Base-by-base conservation (phyloP, 352 stramenopile genomes). In the Phytopythium montanum region DNA sequence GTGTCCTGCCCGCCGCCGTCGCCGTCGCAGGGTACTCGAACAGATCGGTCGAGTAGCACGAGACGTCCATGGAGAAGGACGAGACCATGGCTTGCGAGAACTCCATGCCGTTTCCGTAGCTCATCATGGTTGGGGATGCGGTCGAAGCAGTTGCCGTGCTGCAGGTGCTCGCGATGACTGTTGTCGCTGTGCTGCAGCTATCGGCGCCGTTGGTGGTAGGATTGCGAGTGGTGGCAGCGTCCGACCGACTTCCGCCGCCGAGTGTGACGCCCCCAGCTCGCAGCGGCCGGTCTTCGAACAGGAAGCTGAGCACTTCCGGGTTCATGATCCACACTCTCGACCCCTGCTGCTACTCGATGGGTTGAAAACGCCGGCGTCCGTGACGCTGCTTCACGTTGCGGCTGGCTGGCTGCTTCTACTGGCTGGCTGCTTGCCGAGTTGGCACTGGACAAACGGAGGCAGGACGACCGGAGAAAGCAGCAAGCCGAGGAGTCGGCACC, bases 51-150 rank as follows among this genome's bases (percentile, higher is more conserved):
- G 75, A 85, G 59, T 82, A 85, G 51, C 59, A 51, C 9, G 75
- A 80, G 23, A 82, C 59, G 66, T 85, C 75, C 75, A 85, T 85
- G 18, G 73, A 85, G 64, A 85, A 85, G 38, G 75, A 85, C 42
- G 75, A 83, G 14, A 79, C 56, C 75, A 83, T 82, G 13, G 69
- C 51, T 63, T 80, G 70, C 25, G 73, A 80, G 68, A 79, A 68
- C 41, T 61, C 76, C 53, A 75, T 71, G 53, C 62, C 64, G 38
- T n/a, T n/a, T n/a, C 33, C 33, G 33, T 59, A 60, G 53, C 59
- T 60, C 65, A 65, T 60, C 65, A 65, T 65, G 51, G 14, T 50
- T 5, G 26, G 6, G 3, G 45, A 6, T 1, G 45, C 2, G 45
- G 45, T 52, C 45, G 45, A 52, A 2, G 7, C 45, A 14, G 45